A percentile compares a stretch with the other conserved stretches of the same genome.
Conservation (phyloP, 805 yeast species). For the Aciculoconidium aculeatum region DNA sequence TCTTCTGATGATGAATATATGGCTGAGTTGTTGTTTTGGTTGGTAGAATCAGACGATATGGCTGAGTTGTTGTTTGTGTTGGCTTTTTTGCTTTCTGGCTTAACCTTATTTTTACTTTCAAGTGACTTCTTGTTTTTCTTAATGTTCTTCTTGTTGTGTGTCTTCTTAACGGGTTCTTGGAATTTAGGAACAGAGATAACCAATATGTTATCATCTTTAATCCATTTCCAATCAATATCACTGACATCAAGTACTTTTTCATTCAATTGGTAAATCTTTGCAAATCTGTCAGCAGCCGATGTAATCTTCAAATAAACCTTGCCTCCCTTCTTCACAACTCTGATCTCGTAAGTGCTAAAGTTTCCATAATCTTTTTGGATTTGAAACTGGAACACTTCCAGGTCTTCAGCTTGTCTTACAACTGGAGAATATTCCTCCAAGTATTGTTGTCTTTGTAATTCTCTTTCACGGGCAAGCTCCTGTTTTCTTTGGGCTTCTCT, state of each 20-base stretch:
- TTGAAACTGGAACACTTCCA: conserved; percentile 14
- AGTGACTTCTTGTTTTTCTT: conserved; percentile 2
- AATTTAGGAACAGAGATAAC: conserved; percentile 15
- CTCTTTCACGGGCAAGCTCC: conserved; percentile 1
- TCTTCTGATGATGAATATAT: not conserved
- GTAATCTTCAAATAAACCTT: conserved; percentile 13
- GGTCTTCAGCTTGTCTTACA: conserved; percentile 14
- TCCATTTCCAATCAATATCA: conserved; percentile 13
- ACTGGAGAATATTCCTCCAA: conserved; percentile 2
- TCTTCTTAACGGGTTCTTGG: not conserved
- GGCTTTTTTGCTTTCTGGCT: not conserved
- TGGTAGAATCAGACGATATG: not conserved
- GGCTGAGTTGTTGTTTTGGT: conserved; percentile 1
- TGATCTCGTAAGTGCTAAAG: conserved; percentile 16
- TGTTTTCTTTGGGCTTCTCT: conserved; percentile 1
- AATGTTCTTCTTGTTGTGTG: not conserved
- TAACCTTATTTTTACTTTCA: conserved; percentile 2
- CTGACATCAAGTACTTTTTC: conserved; percentile 10
- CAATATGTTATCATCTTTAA: conserved; percentile 12
- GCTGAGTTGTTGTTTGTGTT: not conserved
- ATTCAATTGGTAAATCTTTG: conserved; percentile 13
- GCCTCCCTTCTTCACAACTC: conserved; percentile 10
- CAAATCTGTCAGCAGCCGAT: conserved; percentile 14
- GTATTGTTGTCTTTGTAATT: conserved; percentile 2
- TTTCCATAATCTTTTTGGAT: conserved; percentile 14